Base-by-base conservation (phyloP, 257 asterid genomes). In the Plantago elongata region DNA sequence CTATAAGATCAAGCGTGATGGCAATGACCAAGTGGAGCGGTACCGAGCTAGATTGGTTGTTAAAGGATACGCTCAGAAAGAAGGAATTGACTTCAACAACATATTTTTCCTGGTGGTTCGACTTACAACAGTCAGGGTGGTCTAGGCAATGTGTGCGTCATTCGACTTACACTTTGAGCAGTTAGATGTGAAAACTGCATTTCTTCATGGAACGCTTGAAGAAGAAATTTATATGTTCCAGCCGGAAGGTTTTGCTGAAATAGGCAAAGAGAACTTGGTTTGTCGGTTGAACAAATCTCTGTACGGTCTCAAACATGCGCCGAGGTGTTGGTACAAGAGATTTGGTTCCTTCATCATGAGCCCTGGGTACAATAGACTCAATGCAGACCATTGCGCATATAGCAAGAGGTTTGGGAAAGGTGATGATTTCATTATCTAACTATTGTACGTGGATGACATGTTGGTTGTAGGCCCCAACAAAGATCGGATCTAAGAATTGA, bases 371-470 rank as follows among this genome's bases (percentile, higher is more conserved):
- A 51, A 51, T 51, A 51, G 56, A 51, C 11, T n/a, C n/a, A n/a
- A n/a, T n/a, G n/a, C 34, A 51, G 30, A 16, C 34, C 56, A 51
- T 51, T 16, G 56, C 56, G 15, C 56, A 7, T 17, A 51, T 9
- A 15, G 56, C 56, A 51, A 51, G 3, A 17, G 7, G 56, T 51
- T 51, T 51, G 56, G 56, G 16, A 51, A 5, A 13, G 56, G 15
- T 51, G 15, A 51, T 51, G 7, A 13, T 51, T n/a, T 51, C 34
- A 51, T 51, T 17, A 51, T 51, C 34, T 51, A 15, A 30, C 34
- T 51, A 51, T 51, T 51, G 56, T 51, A 51, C 22, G 56, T 51
- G 56, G 56, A 51, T 51, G 56, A 51, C 56, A 51, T 51, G 56
- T 51, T 51, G 56, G 11, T 51, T 5, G 56, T 51, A 16, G 30